Percentiles rank a stretch among this genome's conserved stretches.
Conservation (phyloP, 225 moss, liverwort and hornwort genomes). For the Marchantia paleacea region DNA sequence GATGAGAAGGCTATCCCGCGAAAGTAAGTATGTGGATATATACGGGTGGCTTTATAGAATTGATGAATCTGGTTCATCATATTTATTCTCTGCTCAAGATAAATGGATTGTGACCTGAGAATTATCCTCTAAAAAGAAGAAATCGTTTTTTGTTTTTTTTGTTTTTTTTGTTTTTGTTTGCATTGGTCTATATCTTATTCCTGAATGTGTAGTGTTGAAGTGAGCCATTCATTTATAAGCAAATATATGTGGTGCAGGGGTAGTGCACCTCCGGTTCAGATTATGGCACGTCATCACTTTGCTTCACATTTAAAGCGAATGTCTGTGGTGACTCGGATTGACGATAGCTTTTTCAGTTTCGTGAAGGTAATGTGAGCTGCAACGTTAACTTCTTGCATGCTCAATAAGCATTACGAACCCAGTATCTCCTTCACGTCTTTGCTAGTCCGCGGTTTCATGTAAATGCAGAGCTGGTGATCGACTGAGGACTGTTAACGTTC, state of each 20-base stretch:
- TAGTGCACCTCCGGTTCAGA: conserved; percentile 68
- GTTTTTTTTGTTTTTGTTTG: no score
- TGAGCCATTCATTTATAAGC: not conserved
- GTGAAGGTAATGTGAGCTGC: conserved; percentile 59
- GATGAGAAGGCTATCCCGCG: conserved; percentile 58
- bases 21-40: conserved; percentile 10
- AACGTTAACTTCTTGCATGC: not conserved
- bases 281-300: conserved; percentile 89
- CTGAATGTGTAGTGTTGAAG: no score
- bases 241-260: conserved; percentile 47
- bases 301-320: conserved; percentile 93
- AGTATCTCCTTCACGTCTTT: not conserved
- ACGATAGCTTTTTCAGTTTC: conserved; percentile 66
- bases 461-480: not conserved
- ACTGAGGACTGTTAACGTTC: not conserved
- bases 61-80: no score
- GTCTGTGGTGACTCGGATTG: conserved; percentile 77
- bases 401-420: not conserved
- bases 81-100: no score
- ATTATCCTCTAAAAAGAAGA: no score
- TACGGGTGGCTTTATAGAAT: no score
- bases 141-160: no score
- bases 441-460: not conserved
- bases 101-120: no score
- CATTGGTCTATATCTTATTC: no score